Percentiles rank a stretch among this genome's conserved stretches.
phyloP scores from a whole-genome alignment of 2,329 filamentous ascomycete species.

The Diaporthe vaccinii region DNA sequence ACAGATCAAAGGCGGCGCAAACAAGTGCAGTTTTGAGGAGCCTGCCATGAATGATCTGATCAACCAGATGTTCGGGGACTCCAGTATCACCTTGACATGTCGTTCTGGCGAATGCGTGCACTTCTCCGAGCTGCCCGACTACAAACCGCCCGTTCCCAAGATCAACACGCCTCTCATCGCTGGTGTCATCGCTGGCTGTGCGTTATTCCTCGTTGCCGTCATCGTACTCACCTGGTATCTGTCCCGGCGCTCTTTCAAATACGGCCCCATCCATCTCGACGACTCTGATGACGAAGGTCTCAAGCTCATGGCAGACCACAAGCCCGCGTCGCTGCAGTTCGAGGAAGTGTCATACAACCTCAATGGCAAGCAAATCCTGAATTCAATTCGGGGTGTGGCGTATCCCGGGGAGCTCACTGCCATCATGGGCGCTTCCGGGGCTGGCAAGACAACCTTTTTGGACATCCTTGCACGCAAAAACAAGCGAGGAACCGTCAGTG shows the following conservation, averaged over 20 bases:
- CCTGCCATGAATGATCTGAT: conserved; percentile 94
- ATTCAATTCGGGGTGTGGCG: conserved; percentile 85
- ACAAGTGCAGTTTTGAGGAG: conserved; percentile 86
- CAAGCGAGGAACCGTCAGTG: conserved; percentile 83
- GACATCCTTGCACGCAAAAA: conserved; percentile 98
- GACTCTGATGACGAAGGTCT: conserved; percentile 90
- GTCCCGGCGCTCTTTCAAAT: conserved; percentile 78
- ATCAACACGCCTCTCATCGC: conserved; percentile 98
- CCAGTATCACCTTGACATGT: conserved; percentile 87
- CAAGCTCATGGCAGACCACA: conserved; percentile 92
- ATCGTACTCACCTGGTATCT: conserved; percentile 90
- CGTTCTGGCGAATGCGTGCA: conserved; percentile 93
- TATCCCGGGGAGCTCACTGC: conserved; percentile 95
- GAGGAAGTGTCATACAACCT: conserved; percentile 88
- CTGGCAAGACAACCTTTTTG: conserved; percentile 96
- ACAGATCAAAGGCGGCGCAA: conserved; percentile 72
- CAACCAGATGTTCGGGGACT: conserved; percentile 88
- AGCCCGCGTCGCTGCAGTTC: conserved; percentile 89
- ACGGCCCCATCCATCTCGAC: conserved; percentile 84
- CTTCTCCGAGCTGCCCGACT: conserved; percentile 92
- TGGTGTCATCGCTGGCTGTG: conserved; percentile 87
- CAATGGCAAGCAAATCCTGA: conserved; percentile 89
- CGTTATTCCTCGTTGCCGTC: conserved; percentile 89
- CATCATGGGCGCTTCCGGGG: conserved; percentile 98
- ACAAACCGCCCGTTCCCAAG: conserved; percentile 86